Evolutionary conservation across 2,329 filamentous ascomycete species (phyloP), one percentile per base, ranked within the genome.

Genomic region (Paramyrothecium roridum): DNA sequence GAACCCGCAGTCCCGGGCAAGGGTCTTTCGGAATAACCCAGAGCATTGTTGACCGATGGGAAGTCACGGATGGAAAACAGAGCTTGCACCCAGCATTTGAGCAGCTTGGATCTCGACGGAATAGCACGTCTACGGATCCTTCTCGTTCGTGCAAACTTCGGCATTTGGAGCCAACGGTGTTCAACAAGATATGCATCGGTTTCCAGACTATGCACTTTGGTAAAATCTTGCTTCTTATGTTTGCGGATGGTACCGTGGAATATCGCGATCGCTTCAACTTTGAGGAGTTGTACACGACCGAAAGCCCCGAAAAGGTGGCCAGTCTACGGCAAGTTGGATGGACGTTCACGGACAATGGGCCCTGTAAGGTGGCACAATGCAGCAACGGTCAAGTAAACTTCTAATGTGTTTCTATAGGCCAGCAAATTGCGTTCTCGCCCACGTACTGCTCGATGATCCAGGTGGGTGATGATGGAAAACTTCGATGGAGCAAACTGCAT

Each of bases 21-120:
- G 54, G 78, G 76, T 60, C 86, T 30, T 86, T 82, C 46, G 84
- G 87, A 60, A 84, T 86, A 33, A 76, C 84, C 0, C 85, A 89
- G 62, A 96, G 87, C 61, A 82, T 93, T 45, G 79, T 98, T 58
- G 87, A 91, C 59, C 83, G 89, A 58, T 98, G 93, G 93, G 88
- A 95, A 62, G 75, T 96, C 16, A 69, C 93, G 11, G 85, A 89
- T 33, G 80, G 84, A 50, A 73, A 81, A n/a, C 84, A 88, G 59
- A 79, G 75, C 11, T 74, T 96, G 8, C 89, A 95, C 66, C 75
- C 87, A 2, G 88, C 88, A 13, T 93, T 96, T 67, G 88, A 91
- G 61, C 88, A 93, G 62, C 78, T 95, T 23, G 84, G 85, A 8
- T 70, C 70, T 47, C 84, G 88, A 62, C 85, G 84, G 64, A 85